phyloP scores from a whole-genome alignment of 2,329 filamentous ascomycete genomes.

The Alternaria alternata region DNA sequence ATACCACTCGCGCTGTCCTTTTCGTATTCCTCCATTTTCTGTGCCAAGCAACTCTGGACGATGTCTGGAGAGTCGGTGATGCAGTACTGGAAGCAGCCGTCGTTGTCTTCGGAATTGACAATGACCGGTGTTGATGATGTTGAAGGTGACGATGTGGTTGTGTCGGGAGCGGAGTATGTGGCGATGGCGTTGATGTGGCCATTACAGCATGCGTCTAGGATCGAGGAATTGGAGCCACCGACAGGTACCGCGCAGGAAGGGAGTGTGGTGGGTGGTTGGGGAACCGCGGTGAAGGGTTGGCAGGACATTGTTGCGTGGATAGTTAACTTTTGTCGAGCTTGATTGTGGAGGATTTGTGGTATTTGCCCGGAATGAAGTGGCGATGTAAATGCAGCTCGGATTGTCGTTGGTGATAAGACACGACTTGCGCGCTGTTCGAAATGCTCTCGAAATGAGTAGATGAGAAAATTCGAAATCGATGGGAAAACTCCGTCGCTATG shows the following conservation, averaged over 20 bases:
- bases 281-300: slow-evolving; percentile 25
- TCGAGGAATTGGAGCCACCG: slow-evolving; percentile 37
- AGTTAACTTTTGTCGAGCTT: neutral
- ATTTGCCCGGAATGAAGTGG: neutral
- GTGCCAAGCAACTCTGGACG: slow-evolving; percentile 21
- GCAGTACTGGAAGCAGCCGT: slow-evolving; percentile 40
- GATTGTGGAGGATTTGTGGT: neutral
- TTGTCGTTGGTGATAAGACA: neutral
- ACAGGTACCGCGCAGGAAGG: slow-evolving; percentile 38
- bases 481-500: slow-evolving; percentile 11
- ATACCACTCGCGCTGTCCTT: neutral
- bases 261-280: slow-evolving; percentile 32
- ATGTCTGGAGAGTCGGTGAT: slow-evolving; percentile 24
- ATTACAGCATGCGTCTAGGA: slow-evolving; percentile 43
- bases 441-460: neutral
- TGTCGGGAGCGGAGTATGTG: slow-evolving; percentile 27
- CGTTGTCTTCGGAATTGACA: slow-evolving; percentile 18
- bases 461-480: neutral
- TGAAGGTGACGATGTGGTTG: slow-evolving; percentile 1
- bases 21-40: slow-evolving; percentile 21
- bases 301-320: slow-evolving; percentile 18
- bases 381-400: neutral
- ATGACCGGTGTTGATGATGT: slow-evolving; percentile 12
- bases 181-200: slow-evolving; percentile 38
- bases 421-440: slow-evolving; percentile 6